Evolutionary conservation across 352 stramenopile genomes (phyloP).

Genomic region (Phytophthora quininea): DNA sequence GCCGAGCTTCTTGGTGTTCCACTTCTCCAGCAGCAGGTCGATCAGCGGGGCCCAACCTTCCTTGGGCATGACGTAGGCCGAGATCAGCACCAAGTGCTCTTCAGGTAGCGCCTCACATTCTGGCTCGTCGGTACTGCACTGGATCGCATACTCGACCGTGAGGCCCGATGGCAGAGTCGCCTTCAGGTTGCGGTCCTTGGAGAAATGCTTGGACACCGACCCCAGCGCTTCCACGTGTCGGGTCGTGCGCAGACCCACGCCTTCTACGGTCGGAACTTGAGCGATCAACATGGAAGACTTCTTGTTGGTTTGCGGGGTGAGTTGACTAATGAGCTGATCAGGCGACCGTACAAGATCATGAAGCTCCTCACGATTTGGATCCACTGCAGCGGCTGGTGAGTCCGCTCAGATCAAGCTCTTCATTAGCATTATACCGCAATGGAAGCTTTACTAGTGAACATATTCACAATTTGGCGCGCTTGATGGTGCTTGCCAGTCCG

Average conservation of each 20-base stretch:
- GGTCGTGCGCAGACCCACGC: conserved; percentile 11
- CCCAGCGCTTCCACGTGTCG: conserved; percentile 27
- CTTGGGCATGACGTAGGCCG: conserved; percentile 36
- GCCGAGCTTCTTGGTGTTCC: conserved; percentile 2
- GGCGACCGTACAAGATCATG: too few species aligned
- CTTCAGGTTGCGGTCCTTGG: conserved; percentile 11
- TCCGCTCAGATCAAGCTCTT: too few species aligned
- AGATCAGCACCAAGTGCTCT: conserved; percentile 43
- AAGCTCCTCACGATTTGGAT: too few species aligned
- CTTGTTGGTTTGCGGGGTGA: too few species aligned
- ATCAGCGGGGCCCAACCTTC: conserved; percentile 34
- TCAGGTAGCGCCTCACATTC: conserved; percentile 4
- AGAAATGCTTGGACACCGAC: conserved; percentile 26
- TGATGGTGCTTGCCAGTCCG: conserved; percentile 33
- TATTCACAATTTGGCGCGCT: conserved; percentile 32
- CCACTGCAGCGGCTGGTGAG: too few species aligned
- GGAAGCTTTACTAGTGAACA: too few species aligned
- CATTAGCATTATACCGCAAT: too few species aligned
- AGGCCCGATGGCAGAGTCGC: conserved; percentile 15
- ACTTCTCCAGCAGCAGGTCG: conserved; percentile 29
- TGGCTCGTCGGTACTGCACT: conserved; percentile 7
- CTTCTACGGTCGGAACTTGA: not conserved
- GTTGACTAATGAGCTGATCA: too few species aligned
- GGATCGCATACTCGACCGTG: conserved; percentile 14
- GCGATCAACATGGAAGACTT: not conserved